Conservation (phyloP, 805 yeast genomes). For the Wickerhamiella azyma region DNA sequence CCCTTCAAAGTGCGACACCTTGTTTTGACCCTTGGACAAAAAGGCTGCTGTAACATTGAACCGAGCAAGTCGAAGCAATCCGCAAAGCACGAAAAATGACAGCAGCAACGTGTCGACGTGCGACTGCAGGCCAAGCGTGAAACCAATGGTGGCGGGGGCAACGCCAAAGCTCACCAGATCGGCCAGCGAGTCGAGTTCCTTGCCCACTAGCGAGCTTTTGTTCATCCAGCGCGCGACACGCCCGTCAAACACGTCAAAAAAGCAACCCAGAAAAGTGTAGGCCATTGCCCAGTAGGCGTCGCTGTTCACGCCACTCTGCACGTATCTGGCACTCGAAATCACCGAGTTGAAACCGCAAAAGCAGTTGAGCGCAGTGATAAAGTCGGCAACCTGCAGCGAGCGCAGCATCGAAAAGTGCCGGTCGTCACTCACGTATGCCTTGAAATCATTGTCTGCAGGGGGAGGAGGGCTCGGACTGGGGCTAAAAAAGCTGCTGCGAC, state of each 20-base stretch:
- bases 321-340: constrained; percentile 69
- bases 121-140: constrained; percentile 77
- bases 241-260: constrained; percentile 94
- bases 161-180: constrained; percentile 91
- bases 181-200: constrained; percentile 92
- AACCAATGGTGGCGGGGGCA: constrained; percentile 88
- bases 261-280: constrained; percentile 78
- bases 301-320: constrained; percentile 52
- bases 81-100: constrained; percentile 81
- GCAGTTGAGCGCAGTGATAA: constrained; percentile 86
- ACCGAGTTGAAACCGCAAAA: constrained; percentile 87
- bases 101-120: constrained; percentile 66
- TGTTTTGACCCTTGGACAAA: constrained; percentile 87
- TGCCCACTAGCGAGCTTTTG: constrained; percentile 88
- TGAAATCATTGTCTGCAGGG: constrained; percentile 37
- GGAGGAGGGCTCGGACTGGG: constrained; percentile 28
- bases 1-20: constrained; percentile 74
- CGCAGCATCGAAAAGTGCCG: constrained; percentile 73
- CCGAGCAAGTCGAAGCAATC: constrained; percentile 84
- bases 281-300: constrained; percentile 69
- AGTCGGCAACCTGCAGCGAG: constrained; percentile 82
- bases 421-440: constrained; percentile 65
- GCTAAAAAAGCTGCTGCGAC: constrained; percentile 26
- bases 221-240: constrained; percentile 90
- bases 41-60: constrained; percentile 89